A percentile compares a stretch with the other conserved stretches of the same genome.
Conservation (phyloP, 2,329 filamentous ascomycete species). For the Juglanconis sp. region DNA sequence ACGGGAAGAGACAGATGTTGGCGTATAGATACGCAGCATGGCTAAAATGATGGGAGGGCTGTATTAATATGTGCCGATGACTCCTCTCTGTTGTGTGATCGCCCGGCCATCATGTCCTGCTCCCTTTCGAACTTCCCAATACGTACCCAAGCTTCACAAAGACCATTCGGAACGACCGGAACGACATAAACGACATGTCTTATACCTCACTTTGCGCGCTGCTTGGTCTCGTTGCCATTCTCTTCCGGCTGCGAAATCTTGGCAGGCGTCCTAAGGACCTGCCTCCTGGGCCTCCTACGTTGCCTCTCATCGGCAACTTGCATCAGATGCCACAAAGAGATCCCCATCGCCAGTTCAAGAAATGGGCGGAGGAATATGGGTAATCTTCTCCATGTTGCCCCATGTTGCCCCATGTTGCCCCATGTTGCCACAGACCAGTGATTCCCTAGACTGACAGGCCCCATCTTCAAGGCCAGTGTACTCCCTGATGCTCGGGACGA, state of each 20-base stretch:
- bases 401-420: background rate
- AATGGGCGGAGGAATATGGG: slow-evolving; percentile 49
- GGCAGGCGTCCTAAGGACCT: background rate
- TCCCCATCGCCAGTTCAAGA: slow-evolving; percentile 43
- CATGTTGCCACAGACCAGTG: background rate
- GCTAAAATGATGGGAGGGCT: too few relatives aligned
- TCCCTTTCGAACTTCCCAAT: too few relatives aligned
- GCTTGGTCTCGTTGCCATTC: background rate
- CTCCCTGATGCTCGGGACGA: slow-evolving; percentile 43
- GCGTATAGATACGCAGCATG: too few relatives aligned
- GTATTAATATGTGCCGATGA: too few relatives aligned
- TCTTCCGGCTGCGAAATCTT: background rate
- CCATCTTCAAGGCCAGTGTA: background rate
- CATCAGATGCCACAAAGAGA: slow-evolving; percentile 44
- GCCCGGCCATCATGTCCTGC: too few relatives aligned
- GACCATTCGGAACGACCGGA: too few relatives aligned
- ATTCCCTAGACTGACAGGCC: background rate
- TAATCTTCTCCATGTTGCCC: background rate
- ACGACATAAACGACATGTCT: background rate
- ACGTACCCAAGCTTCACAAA: too few relatives aligned
- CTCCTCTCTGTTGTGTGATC: too few relatives aligned
- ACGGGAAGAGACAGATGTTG: too few relatives aligned
- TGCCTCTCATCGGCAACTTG: slow-evolving; percentile 50
- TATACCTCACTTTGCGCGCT: background rate
- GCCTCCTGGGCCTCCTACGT: slow-evolving; percentile 49